These are phyloP conservation scores for Apiospora phragmitis DNA, from an alignment of 2,329 filamentous ascomycete genomes.

Conservation along the genomic window DNA sequence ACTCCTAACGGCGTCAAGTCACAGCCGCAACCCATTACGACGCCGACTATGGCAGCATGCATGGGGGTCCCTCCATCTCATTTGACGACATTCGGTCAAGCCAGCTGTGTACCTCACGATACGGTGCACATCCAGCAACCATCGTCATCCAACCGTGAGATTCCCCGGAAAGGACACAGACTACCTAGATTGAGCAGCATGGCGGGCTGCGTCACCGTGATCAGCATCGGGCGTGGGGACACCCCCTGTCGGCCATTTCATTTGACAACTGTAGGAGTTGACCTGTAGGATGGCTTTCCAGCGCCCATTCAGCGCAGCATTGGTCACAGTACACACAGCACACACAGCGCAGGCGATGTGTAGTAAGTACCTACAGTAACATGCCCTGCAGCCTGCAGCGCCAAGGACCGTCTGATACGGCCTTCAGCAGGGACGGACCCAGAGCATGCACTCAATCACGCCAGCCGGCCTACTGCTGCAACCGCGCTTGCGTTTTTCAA, in stretches of 20 bases:
- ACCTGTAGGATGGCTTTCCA: constrained; percentile 3
- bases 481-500: not conserved
- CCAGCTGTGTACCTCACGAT: not conserved
- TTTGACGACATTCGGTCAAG: constrained; percentile 7
- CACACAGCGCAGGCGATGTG: not conserved
- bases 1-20: constrained; percentile 6
- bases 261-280: not conserved
- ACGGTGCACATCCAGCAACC: not conserved
- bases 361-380: not conserved
- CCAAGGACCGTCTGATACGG: not conserved
- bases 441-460: constrained; percentile 1
- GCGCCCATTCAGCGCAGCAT: not conserved
- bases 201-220: constrained; percentile 9
- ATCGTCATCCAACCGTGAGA: constrained; percentile 5
- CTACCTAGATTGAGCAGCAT: not conserved
- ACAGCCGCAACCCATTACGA: not conserved
- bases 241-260: not conserved
- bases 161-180: constrained; percentile 1
- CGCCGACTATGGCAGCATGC: not conserved
- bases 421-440: not conserved
- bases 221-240: constrained; percentile 11
- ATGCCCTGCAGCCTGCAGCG: constrained; percentile 1
- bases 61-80: not conserved
- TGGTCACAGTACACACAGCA: not conserved
- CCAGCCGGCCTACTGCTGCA: not conserved